Base-by-base conservation (phyloP, 2,329 filamentous ascomycete species). In the Penicillium verrucosum region DNA sequence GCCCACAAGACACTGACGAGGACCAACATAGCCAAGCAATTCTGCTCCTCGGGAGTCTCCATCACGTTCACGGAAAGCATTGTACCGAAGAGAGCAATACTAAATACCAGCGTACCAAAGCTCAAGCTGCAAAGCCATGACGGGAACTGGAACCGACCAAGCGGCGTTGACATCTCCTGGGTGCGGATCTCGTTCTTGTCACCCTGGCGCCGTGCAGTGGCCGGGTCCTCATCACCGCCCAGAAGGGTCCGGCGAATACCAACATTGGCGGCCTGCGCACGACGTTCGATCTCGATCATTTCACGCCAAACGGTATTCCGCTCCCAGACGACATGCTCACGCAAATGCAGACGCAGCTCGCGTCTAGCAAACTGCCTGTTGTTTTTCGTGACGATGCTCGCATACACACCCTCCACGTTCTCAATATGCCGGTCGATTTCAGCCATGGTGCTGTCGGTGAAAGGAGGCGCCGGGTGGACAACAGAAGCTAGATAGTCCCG, bases 301-400 rank as follows among this genome's bases (percentile, higher is more conserved):
- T 99, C 94, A 76, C 95, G 83, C 94, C 94, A 99, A 18, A 99
- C 94, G 0, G 94, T 99, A 71, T 99, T 99, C 56, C 94, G 85
- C 74, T 99, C 95, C 95, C 94, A 99, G 0, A 97, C 93, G 21
- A 99, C 92, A 73, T 99, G 94, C 75, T 99, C 95, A 56, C 94
- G 83, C 27, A 99, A 82, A 70, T 99, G 92, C 30, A 96, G 85
- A 52, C 94, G 85, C 56, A 99, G 80, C 70, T 97, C 94, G 64
- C 90, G 88, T 68, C 87, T 90, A 5, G 94, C 92, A 12, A 89
- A 78, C 6, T 83, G 80, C 3, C 89, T 76, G 68, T 99, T 90
- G 30, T 92, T 92, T 41, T 88, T 85, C 0, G 92, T 95, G 53
- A 95, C 89, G 18, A 97, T 80, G 27, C 88, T 83, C 1, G 92